These are phyloP conservation scores for Speleostelium caveatum DNA, from an alignment of 78 protist species.

Conservation along the genomic window DNA sequence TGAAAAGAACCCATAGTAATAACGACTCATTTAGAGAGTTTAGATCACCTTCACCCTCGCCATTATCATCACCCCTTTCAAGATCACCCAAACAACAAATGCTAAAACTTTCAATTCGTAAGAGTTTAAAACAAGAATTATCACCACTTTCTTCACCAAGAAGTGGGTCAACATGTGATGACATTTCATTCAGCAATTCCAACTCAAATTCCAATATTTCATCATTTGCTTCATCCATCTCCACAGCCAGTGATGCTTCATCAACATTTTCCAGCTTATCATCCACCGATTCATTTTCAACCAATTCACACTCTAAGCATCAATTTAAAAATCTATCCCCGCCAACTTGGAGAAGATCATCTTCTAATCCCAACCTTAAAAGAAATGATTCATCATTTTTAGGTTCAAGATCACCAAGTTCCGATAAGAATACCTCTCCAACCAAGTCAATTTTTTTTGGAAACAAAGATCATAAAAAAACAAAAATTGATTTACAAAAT, in stretches of 20 bases:
- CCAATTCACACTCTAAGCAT: no score
- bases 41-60: neutral
- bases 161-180: neutral
- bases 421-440: no score
- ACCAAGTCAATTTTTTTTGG: neutral
- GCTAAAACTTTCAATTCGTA: neutral
- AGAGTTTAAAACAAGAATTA: neutral
- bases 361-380: neutral
- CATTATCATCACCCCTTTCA: neutral
- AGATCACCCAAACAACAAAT: neutral
- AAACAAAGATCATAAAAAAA: neutral
- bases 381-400: neutral
- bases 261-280: neutral
- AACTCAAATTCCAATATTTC: neutral
- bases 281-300: neutral
- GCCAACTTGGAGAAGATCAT: neutral
- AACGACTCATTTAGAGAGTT: neutral
- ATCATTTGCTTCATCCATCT: neutral
- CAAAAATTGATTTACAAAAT: conserved; percentile 52
- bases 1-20: neutral
- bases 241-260: neutral
- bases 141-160: neutral
- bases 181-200: conserved; percentile 1
- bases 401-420: no score
- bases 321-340: neutral